Percentiles rank a stretch among this genome's conserved stretches.
Conservation (phyloP, 345 rosid genomes). For the Turnera subulata region DNA sequence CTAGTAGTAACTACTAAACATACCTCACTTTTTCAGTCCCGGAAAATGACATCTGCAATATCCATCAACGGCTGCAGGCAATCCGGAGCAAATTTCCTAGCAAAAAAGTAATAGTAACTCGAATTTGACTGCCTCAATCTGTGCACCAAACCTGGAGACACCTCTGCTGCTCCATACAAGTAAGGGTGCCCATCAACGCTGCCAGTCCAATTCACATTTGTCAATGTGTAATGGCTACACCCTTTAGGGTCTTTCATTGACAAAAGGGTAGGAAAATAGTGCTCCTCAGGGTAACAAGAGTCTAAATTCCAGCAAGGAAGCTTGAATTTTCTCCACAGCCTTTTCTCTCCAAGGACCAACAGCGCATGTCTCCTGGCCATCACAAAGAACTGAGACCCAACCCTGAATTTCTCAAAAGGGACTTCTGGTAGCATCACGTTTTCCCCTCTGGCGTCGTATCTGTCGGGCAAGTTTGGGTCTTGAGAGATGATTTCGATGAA, state of each 20-base stretch:
- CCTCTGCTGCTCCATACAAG: constrained; percentile 40
- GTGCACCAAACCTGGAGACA: constrained; percentile 44
- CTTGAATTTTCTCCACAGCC: constrained; percentile 72
- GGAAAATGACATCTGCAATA: constrained; percentile 51
- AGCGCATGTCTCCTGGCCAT: constrained; percentile 68
- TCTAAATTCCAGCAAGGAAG: constrained; percentile 51
- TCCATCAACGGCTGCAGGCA: constrained; percentile 62
- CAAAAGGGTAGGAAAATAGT: constrained; percentile 79
- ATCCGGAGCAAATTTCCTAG: constrained; percentile 72
- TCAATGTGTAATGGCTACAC: constrained; percentile 58
- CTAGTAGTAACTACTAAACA: neutral
- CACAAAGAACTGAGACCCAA: constrained; percentile 87
- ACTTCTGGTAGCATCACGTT: constrained; percentile 65
- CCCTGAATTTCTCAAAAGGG: constrained; percentile 51
- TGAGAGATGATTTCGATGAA: constrained; percentile 70
- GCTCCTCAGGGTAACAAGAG: constrained; percentile 84
- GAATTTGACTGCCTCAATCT: constrained; percentile 50
- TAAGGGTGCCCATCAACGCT: constrained; percentile 72
- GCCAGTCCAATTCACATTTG: constrained; percentile 83
- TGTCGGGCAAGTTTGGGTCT: constrained; percentile 52
- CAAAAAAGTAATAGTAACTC: constrained; percentile 53
- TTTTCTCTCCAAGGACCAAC: constrained; percentile 51
- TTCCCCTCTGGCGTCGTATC: constrained; percentile 65
- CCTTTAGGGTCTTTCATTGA: constrained; percentile 66
- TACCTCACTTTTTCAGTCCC: constrained; percentile 6